Evolutionary conservation across 73 alveolate genomes (phyloP), one percentile per base, ranked within the genome.

Genomic region (Breviolum minutum): DNA sequence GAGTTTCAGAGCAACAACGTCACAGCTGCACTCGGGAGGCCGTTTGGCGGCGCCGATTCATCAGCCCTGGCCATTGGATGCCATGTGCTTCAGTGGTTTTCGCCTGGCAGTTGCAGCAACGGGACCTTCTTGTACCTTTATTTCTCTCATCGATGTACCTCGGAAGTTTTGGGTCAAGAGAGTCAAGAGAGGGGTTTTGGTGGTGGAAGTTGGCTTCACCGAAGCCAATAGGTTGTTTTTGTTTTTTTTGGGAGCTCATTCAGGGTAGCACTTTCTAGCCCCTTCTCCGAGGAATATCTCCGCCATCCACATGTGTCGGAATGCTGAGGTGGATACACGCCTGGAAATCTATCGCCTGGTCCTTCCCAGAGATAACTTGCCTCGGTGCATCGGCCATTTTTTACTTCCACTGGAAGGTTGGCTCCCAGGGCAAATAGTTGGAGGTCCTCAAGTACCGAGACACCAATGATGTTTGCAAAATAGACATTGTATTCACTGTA

Each of bases 51-150:
- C 97, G 17, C 79, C 96, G 30, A 90, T 91, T 73, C 64, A 63
- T 1, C 87, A 79, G 0, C 88, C 69, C 1, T 92, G 98, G 98
- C 60, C 79, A 48, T 54, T 92, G 66, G 80, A 84, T 20, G 86
- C 98, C 7, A n/a, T 92, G 62, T 92, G 98, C 74, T 92, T 92
- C 91, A 74, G 87, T 81, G 98, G 98, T 54, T 92, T 92, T 80
- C 98, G 98, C 61, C 73, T 92, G 14, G 97, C 89, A 6, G 90
- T 80, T 54, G 91, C 90, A 6, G 79, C 91, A 16, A 63, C 80
- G 6, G 98, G 91, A 63, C 26, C 91, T 24, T n/a, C 54, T 63
- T 92, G 98, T 90, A 74, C 91, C 40, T 27, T 92, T 20, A 84
- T 92, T 27, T 80, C 87, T 29, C 30, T 92, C 48, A 73, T 92